Conservation (phyloP, 2,329 filamentous ascomycete genomes). For the Polytolypa hystricis region DNA sequence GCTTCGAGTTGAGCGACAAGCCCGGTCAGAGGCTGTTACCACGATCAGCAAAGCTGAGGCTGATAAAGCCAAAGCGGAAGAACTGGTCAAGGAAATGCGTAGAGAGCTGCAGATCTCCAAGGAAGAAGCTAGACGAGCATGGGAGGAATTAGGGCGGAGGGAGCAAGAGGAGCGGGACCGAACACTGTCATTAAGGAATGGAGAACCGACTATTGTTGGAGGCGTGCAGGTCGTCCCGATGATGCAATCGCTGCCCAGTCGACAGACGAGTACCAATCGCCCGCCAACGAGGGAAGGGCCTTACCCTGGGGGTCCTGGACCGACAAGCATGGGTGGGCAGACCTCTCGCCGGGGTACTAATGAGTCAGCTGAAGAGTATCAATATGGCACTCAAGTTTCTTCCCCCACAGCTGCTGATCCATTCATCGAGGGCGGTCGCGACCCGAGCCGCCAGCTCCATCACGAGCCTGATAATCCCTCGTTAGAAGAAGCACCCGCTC, state of each 20-base stretch:
- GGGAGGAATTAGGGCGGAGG: constrained; percentile 88
- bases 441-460: constrained; percentile 22
- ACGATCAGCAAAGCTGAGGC: constrained; percentile 56
- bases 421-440: constrained; percentile 41
- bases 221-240: constrained; percentile 94
- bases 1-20: constrained; percentile 62
- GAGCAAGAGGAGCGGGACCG: constrained; percentile 89
- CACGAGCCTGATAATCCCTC: constrained; percentile 26
- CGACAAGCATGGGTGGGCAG: constrained; percentile 21
- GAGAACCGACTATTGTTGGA: constrained; percentile 77
- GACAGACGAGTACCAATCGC: constrained; percentile 38
- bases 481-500: constrained; percentile 20
- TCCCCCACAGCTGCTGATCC: constrained; percentile 52
- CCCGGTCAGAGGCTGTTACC: constrained; percentile 55
- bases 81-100: constrained; percentile 77
- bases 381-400: constrained; percentile 37
- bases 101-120: constrained; percentile 91
- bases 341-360: constrained; percentile 20
- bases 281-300: constrained; percentile 38
- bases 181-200: constrained; percentile 72
- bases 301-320: constrained; percentile 26
- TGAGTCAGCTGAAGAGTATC: constrained; percentile 36
- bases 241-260: constrained; percentile 57
- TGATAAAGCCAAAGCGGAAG: constrained; percentile 60
- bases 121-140: constrained; percentile 86